Base-by-base conservation (phyloP, 495 filamentous ascomycete species). In the Lasiosphaeria hispida region DNA sequence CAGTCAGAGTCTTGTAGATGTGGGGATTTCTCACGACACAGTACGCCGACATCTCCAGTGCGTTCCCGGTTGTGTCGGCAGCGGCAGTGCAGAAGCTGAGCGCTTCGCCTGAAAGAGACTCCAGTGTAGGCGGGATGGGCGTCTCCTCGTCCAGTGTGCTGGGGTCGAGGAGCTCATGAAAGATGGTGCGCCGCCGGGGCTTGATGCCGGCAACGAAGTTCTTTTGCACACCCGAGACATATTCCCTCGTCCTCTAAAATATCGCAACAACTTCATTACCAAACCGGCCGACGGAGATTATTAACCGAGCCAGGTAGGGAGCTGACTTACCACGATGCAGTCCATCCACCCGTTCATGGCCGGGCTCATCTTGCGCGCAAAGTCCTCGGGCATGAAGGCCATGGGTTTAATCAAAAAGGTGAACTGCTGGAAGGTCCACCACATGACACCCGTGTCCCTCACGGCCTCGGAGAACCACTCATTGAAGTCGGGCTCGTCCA, bases 21-120 rank as follows among this genome's bases (percentile, higher is more conserved):
- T 64, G 35, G 4, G 63, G 68, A 49, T 72, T 71, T 10, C 43
- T 40, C 39, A 77, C 58, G 11, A 73, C 60, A 47, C 73, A 53
- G 50, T 69, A 74, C 4, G 63, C 42, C 41, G 70, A 66, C 14
- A 75, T 63, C 1, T 63, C 69, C 58, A 77, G 56, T 0, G 75
- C 69, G 60, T 74, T 74, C 2, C 72, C 74, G 0, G 74, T 75
- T 1, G 74, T 79, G 58, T 77, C 76, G 9, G 74, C 55, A 1
- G 70, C 71, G 2, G 73, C 76, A 2, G 39, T 37, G 14, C 35
- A 42, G 18, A 61, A 41, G 38, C 34, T 50, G 39, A 61, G 37
- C 6, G 58, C 51, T n/a, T 61, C 58, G 33, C 44, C 53, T 0
- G 34, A 34, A 5, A 55, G 18, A 1, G 45, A 43, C 15, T 38